Conservation (phyloP, 169 alveolate species). For the Babesia bigemina region DNA sequence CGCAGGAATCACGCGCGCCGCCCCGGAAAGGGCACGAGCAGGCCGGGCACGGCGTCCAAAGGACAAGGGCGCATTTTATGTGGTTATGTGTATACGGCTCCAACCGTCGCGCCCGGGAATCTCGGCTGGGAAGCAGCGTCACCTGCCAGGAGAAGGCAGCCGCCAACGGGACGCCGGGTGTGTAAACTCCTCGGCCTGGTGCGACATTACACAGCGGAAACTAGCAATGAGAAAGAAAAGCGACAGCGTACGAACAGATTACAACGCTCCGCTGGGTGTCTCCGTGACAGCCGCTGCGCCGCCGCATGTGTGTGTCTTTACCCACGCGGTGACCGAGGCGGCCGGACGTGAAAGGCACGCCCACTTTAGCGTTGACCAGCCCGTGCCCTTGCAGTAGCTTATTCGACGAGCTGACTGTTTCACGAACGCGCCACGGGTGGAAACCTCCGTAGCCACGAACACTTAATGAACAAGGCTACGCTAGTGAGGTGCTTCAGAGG, state of each 20-base stretch:
- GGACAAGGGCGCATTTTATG: neutral
- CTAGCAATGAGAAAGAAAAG: no score
- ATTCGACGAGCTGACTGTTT: no score
- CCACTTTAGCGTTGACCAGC: no score
- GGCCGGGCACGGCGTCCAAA: neutral
- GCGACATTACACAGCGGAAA: neutral
- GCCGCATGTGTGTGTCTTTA: neutral
- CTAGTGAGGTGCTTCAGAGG: slow-evolving; percentile 37
- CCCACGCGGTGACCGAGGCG: no score
- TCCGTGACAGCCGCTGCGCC: neutral
- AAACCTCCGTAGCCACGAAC: neutral
- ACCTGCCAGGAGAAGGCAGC: neutral
- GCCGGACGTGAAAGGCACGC: no score
- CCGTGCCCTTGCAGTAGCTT: no score
- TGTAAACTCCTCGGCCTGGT: neutral
- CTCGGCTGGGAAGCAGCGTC: neutral
- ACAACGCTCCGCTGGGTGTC: neutral
- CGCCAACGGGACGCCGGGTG: neutral
- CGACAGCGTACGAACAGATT: no score
- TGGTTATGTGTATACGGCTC: neutral
- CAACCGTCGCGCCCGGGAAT: neutral
- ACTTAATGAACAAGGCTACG: slow-evolving; percentile 5
- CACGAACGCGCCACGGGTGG: no score
- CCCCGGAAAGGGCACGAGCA: neutral
- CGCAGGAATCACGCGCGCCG: neutral